Evolutionary conservation across 73 alveolate species (phyloP).

Genomic region (Paramecium tetraurelia): DNA sequence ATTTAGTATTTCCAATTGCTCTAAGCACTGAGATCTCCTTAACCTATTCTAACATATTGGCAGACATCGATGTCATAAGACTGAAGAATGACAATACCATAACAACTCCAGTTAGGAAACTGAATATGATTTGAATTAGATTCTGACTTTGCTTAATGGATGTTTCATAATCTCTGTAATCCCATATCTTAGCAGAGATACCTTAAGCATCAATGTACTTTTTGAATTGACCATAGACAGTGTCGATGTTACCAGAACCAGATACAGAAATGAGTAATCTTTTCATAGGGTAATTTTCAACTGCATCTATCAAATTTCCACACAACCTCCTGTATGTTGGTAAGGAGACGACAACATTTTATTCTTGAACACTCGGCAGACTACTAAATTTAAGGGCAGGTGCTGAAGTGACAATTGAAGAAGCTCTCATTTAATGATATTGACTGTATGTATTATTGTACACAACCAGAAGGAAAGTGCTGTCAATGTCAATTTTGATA

Average conservation of each 20-base stretch:
- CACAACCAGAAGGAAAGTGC: constrained; percentile 35
- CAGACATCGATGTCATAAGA: not conserved
- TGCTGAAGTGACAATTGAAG: constrained; percentile 37
- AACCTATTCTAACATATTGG: constrained; percentile 65
- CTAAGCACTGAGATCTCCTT: constrained; percentile 95
- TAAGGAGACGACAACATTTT: constrained; percentile 50
- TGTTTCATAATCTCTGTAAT: constrained; percentile 53
- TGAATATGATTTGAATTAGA: constrained; percentile 68
- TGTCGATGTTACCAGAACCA: not conserved
- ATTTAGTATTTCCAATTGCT: constrained; percentile 87
- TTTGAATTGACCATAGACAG: not conserved
- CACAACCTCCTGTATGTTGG: constrained; percentile 35
- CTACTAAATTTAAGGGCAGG: constrained; percentile 61
- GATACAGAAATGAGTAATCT: not conserved
- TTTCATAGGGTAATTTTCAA: constrained; percentile 49
- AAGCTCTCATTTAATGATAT: constrained; percentile 54
- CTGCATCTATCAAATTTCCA: constrained; percentile 35
- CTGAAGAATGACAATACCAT: constrained; percentile 82
- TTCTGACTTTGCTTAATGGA: not conserved
- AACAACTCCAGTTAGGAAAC: constrained; percentile 79
- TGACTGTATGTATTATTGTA: constrained; percentile 43
- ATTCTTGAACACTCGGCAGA: not conserved
- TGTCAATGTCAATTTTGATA: not conserved
- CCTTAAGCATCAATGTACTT: not conserved
- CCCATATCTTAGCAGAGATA: constrained; percentile 43